These are phyloP conservation scores for Scleromitrula shiraiana DNA, from an alignment of 2,329 filamentous ascomycete species.

Conservation along the genomic window DNA sequence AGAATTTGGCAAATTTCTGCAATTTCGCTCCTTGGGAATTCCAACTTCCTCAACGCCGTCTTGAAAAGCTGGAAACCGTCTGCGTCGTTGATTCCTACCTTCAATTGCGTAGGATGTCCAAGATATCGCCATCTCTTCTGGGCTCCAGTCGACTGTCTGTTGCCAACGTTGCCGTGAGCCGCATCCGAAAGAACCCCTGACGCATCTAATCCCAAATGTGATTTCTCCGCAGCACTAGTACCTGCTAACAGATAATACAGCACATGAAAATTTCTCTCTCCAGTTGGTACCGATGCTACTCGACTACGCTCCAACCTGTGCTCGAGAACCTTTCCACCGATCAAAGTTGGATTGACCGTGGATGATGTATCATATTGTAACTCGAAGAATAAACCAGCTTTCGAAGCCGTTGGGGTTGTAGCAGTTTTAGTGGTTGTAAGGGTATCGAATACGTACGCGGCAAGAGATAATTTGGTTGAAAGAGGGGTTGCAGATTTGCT, in stretches of 20 bases:
- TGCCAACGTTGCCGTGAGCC: constrained; percentile 32
- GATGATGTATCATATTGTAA: constrained; percentile 91
- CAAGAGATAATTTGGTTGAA: constrained; percentile 86
- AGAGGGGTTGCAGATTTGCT: constrained; percentile 87
- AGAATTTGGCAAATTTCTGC: constrained; percentile 95
- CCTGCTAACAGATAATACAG: constrained; percentile 93
- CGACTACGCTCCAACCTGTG: constrained; percentile 88
- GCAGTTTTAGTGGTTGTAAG: constrained; percentile 95
- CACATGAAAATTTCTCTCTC: constrained; percentile 93
- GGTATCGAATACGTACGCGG: constrained; percentile 91
- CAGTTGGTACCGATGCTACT: constrained; percentile 85
- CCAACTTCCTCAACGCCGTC: constrained; percentile 84
- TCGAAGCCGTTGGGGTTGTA: constrained; percentile 91
- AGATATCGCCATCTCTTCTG: constrained; percentile 92
- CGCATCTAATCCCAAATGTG: constrained; percentile 60
- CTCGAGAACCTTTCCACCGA: constrained; percentile 90
- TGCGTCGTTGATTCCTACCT: constrained; percentile 91
- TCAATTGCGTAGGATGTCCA: constrained; percentile 91
- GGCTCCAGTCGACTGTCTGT: constrained; percentile 39
- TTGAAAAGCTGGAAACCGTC: constrained; percentile 98
- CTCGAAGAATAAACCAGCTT: constrained; percentile 91
- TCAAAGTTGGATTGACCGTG: constrained; percentile 73
- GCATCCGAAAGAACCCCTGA: constrained; percentile 42
- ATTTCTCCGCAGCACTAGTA: constrained; percentile 82
- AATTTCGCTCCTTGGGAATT: constrained; percentile 88